Conservation (phyloP, 352 stramenopile genomes). For the Phytophthora aleatoria region DNA sequence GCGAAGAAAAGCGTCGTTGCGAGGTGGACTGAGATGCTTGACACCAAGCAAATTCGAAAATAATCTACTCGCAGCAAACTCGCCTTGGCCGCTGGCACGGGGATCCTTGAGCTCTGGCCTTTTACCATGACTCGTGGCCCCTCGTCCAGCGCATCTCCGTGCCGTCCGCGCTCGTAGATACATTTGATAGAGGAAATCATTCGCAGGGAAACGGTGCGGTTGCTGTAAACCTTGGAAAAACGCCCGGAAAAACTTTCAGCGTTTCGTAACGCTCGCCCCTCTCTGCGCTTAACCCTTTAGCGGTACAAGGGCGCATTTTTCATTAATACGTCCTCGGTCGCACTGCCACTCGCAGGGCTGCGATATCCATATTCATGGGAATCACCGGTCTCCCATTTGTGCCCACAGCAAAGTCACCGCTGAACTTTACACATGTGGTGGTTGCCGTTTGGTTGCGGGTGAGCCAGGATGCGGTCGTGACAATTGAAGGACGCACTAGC, state of each 20-base stretch:
- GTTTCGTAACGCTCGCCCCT: slow-evolving; percentile 21
- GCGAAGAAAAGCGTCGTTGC: neutral
- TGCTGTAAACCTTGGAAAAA: slow-evolving; percentile 12
- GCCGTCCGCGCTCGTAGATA: slow-evolving; percentile 7
- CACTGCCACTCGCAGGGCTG: neutral
- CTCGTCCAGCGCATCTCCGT: slow-evolving; percentile 18
- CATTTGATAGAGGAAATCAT: slow-evolving; percentile 30
- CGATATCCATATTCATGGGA: neutral
- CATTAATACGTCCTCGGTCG: too few relatives aligned
- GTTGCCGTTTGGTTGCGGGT: neutral
- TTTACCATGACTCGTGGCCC: neutral
- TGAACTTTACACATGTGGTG: slow-evolving; percentile 2
- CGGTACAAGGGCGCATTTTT: too few relatives aligned
- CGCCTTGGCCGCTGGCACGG: neutral
- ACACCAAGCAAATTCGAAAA: slow-evolving; percentile 30
- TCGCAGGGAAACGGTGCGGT: neutral
- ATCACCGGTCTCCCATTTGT: slow-evolving; percentile 1
- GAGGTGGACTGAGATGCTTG: slow-evolving; percentile 13
- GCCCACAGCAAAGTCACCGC: neutral
- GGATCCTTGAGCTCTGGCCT: neutral
- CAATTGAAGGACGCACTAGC: neutral
- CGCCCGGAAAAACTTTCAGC: neutral
- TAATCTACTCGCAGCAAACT: neutral
- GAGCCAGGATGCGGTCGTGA: neutral
- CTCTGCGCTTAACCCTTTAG: too few relatives aligned